Percentiles rank a stretch among this genome's conserved stretches.
Conservation (phyloP, 495 filamentous ascomycete genomes). For the Aspergillus homomorphus region DNA sequence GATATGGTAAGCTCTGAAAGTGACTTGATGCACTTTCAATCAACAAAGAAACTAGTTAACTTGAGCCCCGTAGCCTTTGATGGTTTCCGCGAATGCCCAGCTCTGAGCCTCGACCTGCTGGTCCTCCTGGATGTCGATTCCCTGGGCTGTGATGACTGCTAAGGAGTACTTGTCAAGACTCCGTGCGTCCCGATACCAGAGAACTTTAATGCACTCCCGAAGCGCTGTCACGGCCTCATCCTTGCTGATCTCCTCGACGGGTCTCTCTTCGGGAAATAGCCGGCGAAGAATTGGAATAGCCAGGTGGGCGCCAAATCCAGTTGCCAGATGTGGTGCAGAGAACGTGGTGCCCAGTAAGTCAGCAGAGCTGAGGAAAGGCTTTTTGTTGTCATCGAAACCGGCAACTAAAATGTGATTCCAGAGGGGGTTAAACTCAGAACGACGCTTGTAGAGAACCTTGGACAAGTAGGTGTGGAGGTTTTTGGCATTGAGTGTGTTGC, state of each 20-base stretch:
- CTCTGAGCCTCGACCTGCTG: constrained; percentile 80
- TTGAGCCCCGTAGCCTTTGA: constrained; percentile 75
- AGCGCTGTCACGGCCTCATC: constrained; percentile 78
- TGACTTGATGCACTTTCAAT: not conserved
- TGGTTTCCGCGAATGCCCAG: constrained; percentile 93
- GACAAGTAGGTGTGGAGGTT: constrained; percentile 94
- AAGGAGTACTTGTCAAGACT: constrained; percentile 89
- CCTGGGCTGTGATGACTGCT: constrained; percentile 79
- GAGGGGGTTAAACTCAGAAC: constrained; percentile 91
- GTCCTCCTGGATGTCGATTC: constrained; percentile 74
- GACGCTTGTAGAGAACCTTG: constrained; percentile 92
- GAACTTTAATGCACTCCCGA: constrained; percentile 93
- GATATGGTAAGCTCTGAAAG: not conserved
- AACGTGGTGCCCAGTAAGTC: constrained; percentile 94
- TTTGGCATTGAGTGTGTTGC: constrained; percentile 70
- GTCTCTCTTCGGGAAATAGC: constrained; percentile 74
- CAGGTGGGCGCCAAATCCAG: constrained; percentile 89
- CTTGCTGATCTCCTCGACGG: constrained; percentile 63
- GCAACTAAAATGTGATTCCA: constrained; percentile 95
- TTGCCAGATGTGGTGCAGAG: constrained; percentile 79
- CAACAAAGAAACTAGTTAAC: constrained; percentile 40
- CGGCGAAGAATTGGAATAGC: constrained; percentile 87
- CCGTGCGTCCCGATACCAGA: constrained; percentile 95
- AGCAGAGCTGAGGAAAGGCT: constrained; percentile 84
- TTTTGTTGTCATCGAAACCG: constrained; percentile 72